A percentile compares a stretch with the other conserved stretches of the same genome.
These are phyloP conservation scores for Angomonas ambiguus DNA, from an alignment of 208 protist genomes.

Conservation along the genomic window DNA sequence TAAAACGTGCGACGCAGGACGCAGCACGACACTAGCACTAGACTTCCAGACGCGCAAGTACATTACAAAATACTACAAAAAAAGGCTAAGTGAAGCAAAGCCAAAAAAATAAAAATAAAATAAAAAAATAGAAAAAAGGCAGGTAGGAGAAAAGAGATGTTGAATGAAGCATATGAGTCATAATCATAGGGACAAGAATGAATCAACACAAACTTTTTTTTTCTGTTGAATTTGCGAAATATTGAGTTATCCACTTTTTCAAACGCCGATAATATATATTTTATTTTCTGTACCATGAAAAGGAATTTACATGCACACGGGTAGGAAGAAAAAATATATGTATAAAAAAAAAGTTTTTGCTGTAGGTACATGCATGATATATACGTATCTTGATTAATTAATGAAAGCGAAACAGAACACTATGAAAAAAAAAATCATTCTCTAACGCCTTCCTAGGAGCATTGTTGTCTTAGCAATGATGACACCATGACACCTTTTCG, in stretches of 20 bases:
- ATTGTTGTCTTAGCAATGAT: background rate
- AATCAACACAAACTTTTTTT: too few relatives aligned
- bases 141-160: background rate
- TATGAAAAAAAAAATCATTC: background rate
- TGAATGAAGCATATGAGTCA: background rate
- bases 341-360: conserved; percentile 1
- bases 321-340: background rate
- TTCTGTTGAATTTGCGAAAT: too few relatives aligned
- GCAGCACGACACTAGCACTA: background rate
- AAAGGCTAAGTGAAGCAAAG: background rate
- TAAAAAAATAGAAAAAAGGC: background rate
- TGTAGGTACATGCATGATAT: too few relatives aligned
- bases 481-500: background rate
- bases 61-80: background rate
- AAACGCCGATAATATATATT: too few relatives aligned
- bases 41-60: background rate
- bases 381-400: background rate
- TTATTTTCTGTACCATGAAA: too few relatives aligned
- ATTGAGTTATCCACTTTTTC: too few relatives aligned
- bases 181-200: background rate
- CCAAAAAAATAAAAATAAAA: background rate
- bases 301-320: too few relatives aligned
- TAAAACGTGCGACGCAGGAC: background rate
- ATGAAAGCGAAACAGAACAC: background rate
- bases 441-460: background rate